Evolutionary conservation across 345 rosid genomes (phyloP), one percentile per base, ranked within the genome.

Genomic region (Salix purpurea): DNA sequence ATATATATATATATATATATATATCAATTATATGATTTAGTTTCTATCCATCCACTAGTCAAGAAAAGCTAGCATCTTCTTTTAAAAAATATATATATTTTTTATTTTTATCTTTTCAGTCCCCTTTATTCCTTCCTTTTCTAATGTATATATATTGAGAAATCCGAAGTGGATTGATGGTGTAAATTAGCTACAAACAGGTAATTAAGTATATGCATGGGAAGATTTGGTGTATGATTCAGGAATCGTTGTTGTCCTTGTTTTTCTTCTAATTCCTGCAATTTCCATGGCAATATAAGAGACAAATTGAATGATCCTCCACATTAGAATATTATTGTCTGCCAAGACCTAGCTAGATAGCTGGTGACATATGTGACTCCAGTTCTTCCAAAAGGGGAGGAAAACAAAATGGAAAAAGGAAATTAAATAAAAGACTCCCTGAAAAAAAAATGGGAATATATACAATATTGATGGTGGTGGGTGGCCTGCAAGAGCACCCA

Each of bases 401-500:
- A 40, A 18, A 18, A 67, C 56, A 39, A 52, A 56, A 6, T 28
- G 19, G 19, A 44, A 18, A 12, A n/a, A 6, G 15, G 6, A 56
- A 30, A n/a, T 19, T 16, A n/a, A 18, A 18, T 15, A 28, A 24
- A 15, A 16, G 30, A 16, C 26, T 26, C 8, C 19, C 13, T 12
- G 34, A 66, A 18, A 36, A 42, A n/a, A 30, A 30, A 30, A 30
- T 0, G 10, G 65, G 42, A 74, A 44, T 40, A 40, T 40, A 40
- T 62, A 16, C 48, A 34, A 34, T 4, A 14, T 19, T 48, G 18
- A 32, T 74, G 60, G n/a, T 68, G n/a, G 21, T 70, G 75, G 28
- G 64, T 37, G 75, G 74, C 79, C 65, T 61, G 74, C 74, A 70
- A 61, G 61, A 61, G 26, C 74, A 2, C n/a, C 60, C 61, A 28